Evolutionary conservation across 352 stramenopile species (phyloP).

Genomic region (Pythium scleroteichum): DNA sequence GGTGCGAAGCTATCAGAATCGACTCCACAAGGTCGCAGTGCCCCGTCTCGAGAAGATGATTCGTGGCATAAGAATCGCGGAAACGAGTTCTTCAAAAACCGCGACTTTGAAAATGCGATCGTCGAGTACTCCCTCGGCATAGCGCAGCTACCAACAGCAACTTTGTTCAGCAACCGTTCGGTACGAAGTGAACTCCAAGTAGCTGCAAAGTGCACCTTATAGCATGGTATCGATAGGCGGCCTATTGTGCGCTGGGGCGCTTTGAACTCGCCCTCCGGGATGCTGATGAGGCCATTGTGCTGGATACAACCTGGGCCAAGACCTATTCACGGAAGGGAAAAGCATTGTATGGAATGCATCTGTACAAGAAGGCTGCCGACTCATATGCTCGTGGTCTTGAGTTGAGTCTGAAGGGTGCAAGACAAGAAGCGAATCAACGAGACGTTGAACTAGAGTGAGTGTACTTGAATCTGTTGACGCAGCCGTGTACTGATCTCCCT

Average conservation of each 20-base stretch:
- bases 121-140: conserved; percentile 70
- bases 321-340: conserved; percentile 78
- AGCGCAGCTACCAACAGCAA: conserved; percentile 50
- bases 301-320: conserved; percentile 62
- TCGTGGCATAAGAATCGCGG: conserved; percentile 67
- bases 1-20: conserved; percentile 56
- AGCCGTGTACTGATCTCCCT: conserved; percentile 2
- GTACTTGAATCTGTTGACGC: too few species aligned
- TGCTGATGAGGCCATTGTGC: conserved; percentile 54
- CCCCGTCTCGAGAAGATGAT: conserved; percentile 58
- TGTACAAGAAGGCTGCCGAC: conserved; percentile 69
- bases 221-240: conserved; percentile 39
- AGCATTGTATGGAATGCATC: conserved; percentile 64
- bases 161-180: conserved; percentile 79
- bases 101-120: conserved; percentile 54
- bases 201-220: too few species aligned
- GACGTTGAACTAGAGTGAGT: conserved; percentile 75
- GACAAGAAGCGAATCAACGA: conserved; percentile 63
- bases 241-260: conserved; percentile 58
- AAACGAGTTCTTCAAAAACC: conserved; percentile 65
- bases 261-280: conserved; percentile 56
- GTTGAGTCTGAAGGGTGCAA: conserved; percentile 65
- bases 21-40: conserved; percentile 60
- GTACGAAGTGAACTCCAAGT: conserved; percentile 20
- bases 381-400: conserved; percentile 73